Evolutionary conservation across 2,329 filamentous ascomycete species (phyloP).

Genomic region (Arthrinium puccinioides): DNA sequence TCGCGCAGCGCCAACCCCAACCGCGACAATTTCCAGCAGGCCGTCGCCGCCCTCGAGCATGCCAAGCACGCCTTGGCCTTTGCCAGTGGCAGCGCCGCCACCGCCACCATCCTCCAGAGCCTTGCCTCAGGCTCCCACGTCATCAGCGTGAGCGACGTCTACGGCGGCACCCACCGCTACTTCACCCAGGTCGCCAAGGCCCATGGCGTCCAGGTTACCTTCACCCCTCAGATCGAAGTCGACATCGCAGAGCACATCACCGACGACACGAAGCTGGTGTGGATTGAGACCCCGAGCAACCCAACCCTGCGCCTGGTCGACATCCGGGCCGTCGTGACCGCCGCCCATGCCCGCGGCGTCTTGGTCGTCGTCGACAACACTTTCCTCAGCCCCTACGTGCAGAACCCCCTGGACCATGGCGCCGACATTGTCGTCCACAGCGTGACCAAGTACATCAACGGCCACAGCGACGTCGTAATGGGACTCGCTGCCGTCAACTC

Average conservation of each 20-base stretch:
- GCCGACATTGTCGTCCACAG: conserved; percentile 96
- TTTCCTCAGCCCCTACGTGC: conserved; percentile 91
- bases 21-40: conserved; percentile 86
- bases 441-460: conserved; percentile 99
- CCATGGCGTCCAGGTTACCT: conserved; percentile 90
- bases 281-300: conserved; percentile 95
- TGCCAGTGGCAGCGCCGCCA: conserved; percentile 88
- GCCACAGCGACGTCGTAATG: conserved; percentile 96
- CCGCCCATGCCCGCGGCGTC: conserved; percentile 82
- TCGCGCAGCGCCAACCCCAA: conserved; percentile 92
- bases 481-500: conserved; percentile 94
- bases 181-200: conserved; percentile 96
- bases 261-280: conserved; percentile 84
- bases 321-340: conserved; percentile 74
- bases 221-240: conserved; percentile 85
- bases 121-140: conserved; percentile 88
- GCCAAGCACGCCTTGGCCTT: conserved; percentile 91
- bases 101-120: conserved; percentile 86
- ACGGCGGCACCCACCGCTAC: conserved; percentile 96
- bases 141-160: conserved; percentile 94
- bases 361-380: conserved; percentile 99
- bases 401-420: conserved; percentile 91
- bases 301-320: conserved; percentile 90
- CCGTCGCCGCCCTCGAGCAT: conserved; percentile 86
- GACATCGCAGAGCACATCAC: conserved; percentile 81